These are phyloP conservation scores for Ophiocordyceps sinensis DNA, from an alignment of 2,329 filamentous ascomycete species.

Conservation along the genomic window DNA sequence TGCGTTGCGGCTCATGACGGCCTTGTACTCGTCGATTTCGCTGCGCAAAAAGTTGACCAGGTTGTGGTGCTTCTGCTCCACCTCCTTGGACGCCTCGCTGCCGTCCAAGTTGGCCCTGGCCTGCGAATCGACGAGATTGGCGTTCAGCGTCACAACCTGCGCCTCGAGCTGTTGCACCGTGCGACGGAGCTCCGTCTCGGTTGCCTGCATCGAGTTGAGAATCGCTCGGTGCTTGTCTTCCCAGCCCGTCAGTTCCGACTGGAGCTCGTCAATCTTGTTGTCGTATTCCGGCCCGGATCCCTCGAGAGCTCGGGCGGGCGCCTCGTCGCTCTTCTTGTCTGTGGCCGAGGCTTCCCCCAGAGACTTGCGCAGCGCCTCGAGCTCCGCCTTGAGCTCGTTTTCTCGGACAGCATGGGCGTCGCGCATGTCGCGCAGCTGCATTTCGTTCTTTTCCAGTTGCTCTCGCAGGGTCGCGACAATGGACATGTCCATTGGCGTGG, in stretches of 20 bases:
- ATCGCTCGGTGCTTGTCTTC: constrained; percentile 60
- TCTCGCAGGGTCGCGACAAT: constrained; percentile 77
- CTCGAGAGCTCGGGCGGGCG: constrained; percentile 11
- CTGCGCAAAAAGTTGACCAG: constrained; percentile 48
- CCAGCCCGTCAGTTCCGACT: constrained; percentile 61
- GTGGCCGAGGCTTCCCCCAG: constrained; percentile 20
- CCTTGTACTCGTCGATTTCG: constrained; percentile 72
- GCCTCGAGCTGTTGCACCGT: constrained; percentile 62
- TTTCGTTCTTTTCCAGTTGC: constrained; percentile 77
- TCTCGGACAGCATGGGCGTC: constrained; percentile 62
- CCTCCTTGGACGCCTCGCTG: constrained; percentile 29
- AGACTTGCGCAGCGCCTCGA: constrained; percentile 51
- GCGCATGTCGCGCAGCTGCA: constrained; percentile 59
- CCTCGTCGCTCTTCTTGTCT: constrained; percentile 10
- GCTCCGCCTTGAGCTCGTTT: constrained; percentile 55
- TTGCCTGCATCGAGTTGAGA: constrained; percentile 54
- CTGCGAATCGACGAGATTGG: constrained; percentile 30
- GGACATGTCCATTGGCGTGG: constrained; percentile 75
- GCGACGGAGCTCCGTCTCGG: constrained; percentile 56
- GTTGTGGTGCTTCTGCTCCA: constrained; percentile 40
- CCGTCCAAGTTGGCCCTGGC: constrained; percentile 21
- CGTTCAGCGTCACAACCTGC: constrained; percentile 37
- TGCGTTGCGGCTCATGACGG: constrained; percentile 53
- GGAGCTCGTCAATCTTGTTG: constrained; percentile 48
- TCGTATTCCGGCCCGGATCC: constrained; percentile 28